Conservation (phyloP, 495 filamentous ascomycete genomes). For the Daldinia childiae region DNA sequence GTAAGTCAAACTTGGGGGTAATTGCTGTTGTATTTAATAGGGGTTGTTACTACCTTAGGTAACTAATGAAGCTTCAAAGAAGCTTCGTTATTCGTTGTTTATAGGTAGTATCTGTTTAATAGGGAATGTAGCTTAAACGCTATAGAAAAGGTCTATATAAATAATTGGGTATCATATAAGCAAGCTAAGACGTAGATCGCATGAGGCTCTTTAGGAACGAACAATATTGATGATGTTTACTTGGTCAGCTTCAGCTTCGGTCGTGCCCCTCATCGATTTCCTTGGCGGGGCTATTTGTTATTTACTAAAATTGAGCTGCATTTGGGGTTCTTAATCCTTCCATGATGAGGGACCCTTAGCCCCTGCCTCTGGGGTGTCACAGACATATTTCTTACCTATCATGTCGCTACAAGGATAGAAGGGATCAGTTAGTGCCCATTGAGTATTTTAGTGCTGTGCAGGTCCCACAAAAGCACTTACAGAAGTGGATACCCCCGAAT, state of each 20-base stretch:
- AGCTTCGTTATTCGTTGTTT: not conserved
- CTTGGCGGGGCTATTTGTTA: constrained; percentile 19
- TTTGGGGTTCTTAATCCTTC: constrained; percentile 18
- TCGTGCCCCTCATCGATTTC: constrained; percentile 13
- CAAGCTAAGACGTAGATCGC: not conserved
- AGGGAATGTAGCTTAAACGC: not conserved
- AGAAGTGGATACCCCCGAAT: constrained; percentile 12
- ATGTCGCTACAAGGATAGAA: constrained; percentile 15
- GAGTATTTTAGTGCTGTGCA: constrained; percentile 18
- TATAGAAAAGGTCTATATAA: not conserved
- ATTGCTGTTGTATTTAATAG: not conserved
- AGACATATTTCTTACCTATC: constrained; percentile 13
- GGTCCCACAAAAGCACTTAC: constrained; percentile 20
- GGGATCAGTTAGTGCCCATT: constrained; percentile 16
- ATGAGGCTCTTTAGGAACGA: not conserved
- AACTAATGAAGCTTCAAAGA: not conserved
- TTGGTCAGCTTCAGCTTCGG: constrained; percentile 2
- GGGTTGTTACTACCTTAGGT: not conserved
- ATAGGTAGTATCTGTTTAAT: not conserved
- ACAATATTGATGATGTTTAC: constrained; percentile 19
- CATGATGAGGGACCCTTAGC: constrained; percentile 10
- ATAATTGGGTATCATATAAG: constrained; percentile 8
- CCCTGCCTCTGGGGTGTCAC: constrained; percentile 15
- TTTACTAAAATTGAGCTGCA: not conserved
- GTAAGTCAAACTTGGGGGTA: not conserved